Base-by-base conservation (phyloP, 805 yeast genomes). In the Ogataea glucozyma region DNA sequence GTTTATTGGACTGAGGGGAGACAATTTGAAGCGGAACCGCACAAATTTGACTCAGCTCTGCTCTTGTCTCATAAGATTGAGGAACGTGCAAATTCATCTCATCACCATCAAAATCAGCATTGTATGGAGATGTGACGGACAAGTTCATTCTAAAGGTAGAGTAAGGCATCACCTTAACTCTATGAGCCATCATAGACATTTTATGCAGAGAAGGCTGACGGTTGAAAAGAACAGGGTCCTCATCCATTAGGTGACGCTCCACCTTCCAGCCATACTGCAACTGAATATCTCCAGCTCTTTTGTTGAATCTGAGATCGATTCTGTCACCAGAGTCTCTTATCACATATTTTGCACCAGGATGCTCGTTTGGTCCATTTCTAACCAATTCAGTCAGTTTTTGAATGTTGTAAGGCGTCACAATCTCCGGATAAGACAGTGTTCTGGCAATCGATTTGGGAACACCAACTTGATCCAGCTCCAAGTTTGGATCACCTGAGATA, bases 91-190 rank as follows among this genome's bases (percentile, higher is more conserved):
- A 84, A 70, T 93, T 93, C 99, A 93, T 93, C 71, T 93, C 99
- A 69, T 93, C 99, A 76, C 99, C 99, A 73, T 93, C 99, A 74
- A 93, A 93, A 84, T 93, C 99, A 34, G 99, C 99, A 71, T 93
- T 93, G 69, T 93, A 93, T n/a, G 99, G 99, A 14, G 98, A 88
- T 0, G 99, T 93, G 34, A 93, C 99, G 19, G 98, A 93, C 64
- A 93, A 73, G 62, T 93, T 93, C 71, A 93, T 75, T 71, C 99
- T 80, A 75, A 93, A 93, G 0, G 99, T 93, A 6, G 98, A 90
- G 64, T 89, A 93, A 10, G 99, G 99, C 96, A 93, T 89, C 35
- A 93, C 99, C 63, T 87, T 89, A 26, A 93, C 99, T 69, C 96
- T 79, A 65, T 93, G 99, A 13, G 97, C 95, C 98, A 93, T 93